Conservation (phyloP, 108 stramenopile genomes). For the Aurantiochytrium sp. region DNA sequence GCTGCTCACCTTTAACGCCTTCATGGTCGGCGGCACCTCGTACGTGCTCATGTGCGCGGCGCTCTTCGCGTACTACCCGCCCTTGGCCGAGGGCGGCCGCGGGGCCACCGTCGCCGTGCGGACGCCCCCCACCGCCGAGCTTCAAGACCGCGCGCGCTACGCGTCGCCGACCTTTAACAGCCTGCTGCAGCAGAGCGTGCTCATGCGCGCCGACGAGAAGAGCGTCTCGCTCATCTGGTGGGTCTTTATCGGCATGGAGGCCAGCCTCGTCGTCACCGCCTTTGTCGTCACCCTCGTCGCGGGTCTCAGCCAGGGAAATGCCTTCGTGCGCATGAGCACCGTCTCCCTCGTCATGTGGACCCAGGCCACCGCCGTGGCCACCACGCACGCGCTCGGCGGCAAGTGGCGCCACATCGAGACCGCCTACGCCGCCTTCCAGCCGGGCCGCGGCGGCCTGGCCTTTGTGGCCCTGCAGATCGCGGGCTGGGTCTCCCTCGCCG, state of each 20-base stretch:
- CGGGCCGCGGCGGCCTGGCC: neutral
- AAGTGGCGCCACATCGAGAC: slow-evolving; percentile 29
- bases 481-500: neutral
- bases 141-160: neutral
- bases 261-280: neutral
- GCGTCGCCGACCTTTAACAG: neutral
- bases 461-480: neutral
- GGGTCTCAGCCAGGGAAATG: neutral
- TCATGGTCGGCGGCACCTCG: neutral
- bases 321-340: slow-evolving; percentile 12
- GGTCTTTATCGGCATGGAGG: slow-evolving; percentile 22
- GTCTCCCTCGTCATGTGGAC: slow-evolving; percentile 7
- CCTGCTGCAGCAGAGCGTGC: neutral
- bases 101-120: neutral
- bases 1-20: slow-evolving; percentile 4
- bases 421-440: neutral
- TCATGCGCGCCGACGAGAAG: neutral
- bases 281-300: slow-evolving; percentile 3
- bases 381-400: slow-evolving; percentile 13
- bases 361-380: neutral
- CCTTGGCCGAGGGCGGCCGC: neutral
- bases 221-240: neutral
- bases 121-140: neutral
- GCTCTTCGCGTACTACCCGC: slow-evolving; percentile 19
- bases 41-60: slow-evolving; percentile 16